Base-by-base conservation (phyloP, 2,329 filamentous ascomycete species). In the Calonectria multiphialidica region DNA sequence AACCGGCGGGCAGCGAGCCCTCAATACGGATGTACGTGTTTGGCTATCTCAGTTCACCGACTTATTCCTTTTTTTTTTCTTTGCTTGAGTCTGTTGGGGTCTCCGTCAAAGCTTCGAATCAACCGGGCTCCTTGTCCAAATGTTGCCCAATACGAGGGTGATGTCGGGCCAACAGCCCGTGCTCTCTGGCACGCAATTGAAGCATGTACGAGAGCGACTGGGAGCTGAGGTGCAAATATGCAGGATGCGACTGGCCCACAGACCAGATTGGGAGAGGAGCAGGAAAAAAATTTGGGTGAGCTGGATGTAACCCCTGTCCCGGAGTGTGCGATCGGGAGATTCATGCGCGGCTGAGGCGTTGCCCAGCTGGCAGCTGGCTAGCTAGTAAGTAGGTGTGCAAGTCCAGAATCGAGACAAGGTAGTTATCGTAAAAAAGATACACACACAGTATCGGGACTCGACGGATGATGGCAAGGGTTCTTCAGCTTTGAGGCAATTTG, bases 401-500 rank as follows among this genome's bases (percentile, higher is more conserved):
- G 35, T 47, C 30, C 33, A 28, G 7, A 33, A 16, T 40, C 23
- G 37, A 40, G 25, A 28, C 30, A 30, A 55, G 40, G 21, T 50
- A 30, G 28, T 30, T 5, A 42, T 49, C 68, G 23, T 37, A 33
- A 59, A 33, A 50, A 25, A n/a, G n/a, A n/a, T n/a, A n/a, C n/a
- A n/a, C 21, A 44, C 30, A 33, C 35, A 62, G 53, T 28, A 67
- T 59, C 21, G 33, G 57, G 23, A 42, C 18, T 40, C 18, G 8
- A 13, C 33, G 6, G 15, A 15, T 21, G 30, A n/a, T 21, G 30
- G 57, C 42, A 53, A 37, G 45, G 61, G 49, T 66, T 15, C 40
- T 37, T 66, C 63, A 64, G 57, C 63, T 72, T 55, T 74, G 70
- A 59, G 70, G 67, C 59, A 73, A 73, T 71, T 66, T 63, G 35